Conservation (phyloP, 345 rosid genomes). For the Cardamine chenopodiifolia region DNA sequence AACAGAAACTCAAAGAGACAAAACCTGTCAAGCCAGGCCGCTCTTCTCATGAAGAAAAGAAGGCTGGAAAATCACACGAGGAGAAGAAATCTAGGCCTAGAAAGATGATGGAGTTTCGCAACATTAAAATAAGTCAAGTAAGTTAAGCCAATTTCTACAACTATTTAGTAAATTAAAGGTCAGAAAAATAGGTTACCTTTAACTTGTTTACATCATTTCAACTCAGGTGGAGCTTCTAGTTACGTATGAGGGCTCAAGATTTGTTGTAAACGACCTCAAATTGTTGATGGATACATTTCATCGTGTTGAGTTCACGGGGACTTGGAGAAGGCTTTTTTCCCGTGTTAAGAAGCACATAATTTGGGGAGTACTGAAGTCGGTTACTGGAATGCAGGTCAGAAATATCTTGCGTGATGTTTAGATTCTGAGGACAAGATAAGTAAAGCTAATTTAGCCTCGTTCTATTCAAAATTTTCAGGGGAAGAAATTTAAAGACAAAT, state of each 20-base stretch:
- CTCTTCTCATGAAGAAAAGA: conserved; percentile 87
- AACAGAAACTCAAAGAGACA: conserved; percentile 67
- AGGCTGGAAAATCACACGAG: conserved; percentile 72
- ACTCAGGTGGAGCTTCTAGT: conserved; percentile 83
- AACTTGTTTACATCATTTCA: conserved; percentile 30
- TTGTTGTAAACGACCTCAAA: conserved; percentile 95
- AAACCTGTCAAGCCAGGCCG: conserved; percentile 73
- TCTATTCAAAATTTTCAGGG: conserved; percentile 55
- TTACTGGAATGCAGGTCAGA: conserved; percentile 96
- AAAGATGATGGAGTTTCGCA: conserved; percentile 87
- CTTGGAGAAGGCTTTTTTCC: conserved; percentile 97
- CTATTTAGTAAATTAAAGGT: not conserved
- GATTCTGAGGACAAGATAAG: not conserved
- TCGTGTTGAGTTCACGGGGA: conserved; percentile 83
- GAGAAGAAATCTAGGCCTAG: conserved; percentile 92
- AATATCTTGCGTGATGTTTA: not conserved
- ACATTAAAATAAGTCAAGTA: conserved; percentile 97
- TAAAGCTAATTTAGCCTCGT: not conserved
- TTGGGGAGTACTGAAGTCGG: conserved; percentile 98
- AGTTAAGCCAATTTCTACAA: conserved; percentile 17
- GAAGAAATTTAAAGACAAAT: conserved; percentile 90
- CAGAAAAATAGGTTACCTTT: not conserved
- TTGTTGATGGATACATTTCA: conserved; percentile 95
- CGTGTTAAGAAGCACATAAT: conserved; percentile 97
- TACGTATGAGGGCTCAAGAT: conserved; percentile 91